Evolutionary conservation across 768 basidiomycete species (phyloP).

Genomic region (Kwoniella pini): DNA sequence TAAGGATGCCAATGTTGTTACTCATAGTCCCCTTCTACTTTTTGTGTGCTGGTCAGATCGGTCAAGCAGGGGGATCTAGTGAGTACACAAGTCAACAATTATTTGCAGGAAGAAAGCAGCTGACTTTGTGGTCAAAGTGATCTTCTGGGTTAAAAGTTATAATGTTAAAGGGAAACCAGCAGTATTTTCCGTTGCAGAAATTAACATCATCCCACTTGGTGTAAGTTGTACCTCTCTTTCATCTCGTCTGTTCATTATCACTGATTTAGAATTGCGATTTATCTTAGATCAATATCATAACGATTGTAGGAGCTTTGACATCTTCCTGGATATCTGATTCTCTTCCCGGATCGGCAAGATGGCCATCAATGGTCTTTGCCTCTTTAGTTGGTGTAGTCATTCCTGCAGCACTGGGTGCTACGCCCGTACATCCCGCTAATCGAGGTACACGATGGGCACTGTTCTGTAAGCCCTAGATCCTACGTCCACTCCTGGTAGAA

Average conservation of each 20-base stretch:
- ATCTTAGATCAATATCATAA: slow-evolving; percentile 38
- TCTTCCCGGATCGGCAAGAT: slow-evolving; percentile 29
- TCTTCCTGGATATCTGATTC: slow-evolving; percentile 37
- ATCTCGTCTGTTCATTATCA: not conserved
- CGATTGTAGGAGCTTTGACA: slow-evolving; percentile 30
- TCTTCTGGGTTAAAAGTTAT: slow-evolving; percentile 41
- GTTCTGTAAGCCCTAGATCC: slow-evolving; percentile 35
- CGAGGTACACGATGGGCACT: slow-evolving; percentile 29
- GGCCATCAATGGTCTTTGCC: slow-evolving; percentile 38
- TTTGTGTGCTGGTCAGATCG: slow-evolving; percentile 33
- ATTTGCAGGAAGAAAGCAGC: no score
- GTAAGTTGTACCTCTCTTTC: slow-evolving; percentile 3
- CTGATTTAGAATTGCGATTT: not conserved
- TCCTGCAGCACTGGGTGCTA: slow-evolving; percentile 27
- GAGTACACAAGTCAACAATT: no score
- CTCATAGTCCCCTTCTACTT: slow-evolving; percentile 35
- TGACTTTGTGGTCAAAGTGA: slow-evolving; percentile 15
- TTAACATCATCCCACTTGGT: slow-evolving; percentile 36
- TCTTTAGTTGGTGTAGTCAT: slow-evolving; percentile 20
- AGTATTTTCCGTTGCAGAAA: slow-evolving; percentile 28
- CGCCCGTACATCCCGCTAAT: slow-evolving; percentile 28
- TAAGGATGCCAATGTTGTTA: no score
- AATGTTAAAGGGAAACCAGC: slow-evolving; percentile 18
- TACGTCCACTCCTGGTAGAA: no score
- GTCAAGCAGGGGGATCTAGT: slow-evolving; percentile 34